Evolutionary conservation across 495 filamentous ascomycete genomes (phyloP), one percentile per base, ranked within the genome.

Genomic region (Acidomyces sp.): DNA sequence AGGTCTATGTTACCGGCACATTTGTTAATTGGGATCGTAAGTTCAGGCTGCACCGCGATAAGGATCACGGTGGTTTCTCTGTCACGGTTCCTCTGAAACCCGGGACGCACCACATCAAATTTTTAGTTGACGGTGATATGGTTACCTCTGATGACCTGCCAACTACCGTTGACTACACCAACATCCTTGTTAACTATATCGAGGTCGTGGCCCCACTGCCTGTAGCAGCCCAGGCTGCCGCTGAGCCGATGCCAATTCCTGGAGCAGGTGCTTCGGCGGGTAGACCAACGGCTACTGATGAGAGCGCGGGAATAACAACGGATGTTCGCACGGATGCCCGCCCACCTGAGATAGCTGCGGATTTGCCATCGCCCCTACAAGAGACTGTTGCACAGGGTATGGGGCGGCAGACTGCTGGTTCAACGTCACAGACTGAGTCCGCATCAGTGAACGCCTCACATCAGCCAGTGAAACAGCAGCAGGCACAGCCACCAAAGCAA

Each of bases 1-100:
- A 84, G 63, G 77, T 96, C 41, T 96, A 92, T 58, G 83, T 97
- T 26, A 96, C 92, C 1, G 90, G 90, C 46, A 96, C 92, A 15
- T 94, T 95, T 54, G 87, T 87, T 41, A 77, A 82, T 53, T 97
- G 90, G 90, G 82, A 85, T 57, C 78, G 82, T 61, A 95, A 95
- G 58, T 87, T 80, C 50, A 74, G 77, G 37, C 63, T 97, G 55
- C 75, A 83, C 57, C 78, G 49, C 68, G 70, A 43, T 64, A 70
- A 54, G 66, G 41, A 49, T 15, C 16, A 17, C 22, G 29, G 26
- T 20, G 39, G 39, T 13, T 78, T 82, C 59, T 77, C 77, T 19
- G 75, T 83, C 16, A 77, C 75, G 10, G 69, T 95, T 46, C 77
- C 78, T 51, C 75, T 97, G 39, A 78, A 78, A 11, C 85, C 90